Percentiles rank a stretch among this genome's conserved stretches.
These are phyloP conservation scores for Clavariopsis aquatica DNA, from an alignment of 495 filamentous ascomycete species.

Conservation along the genomic window DNA sequence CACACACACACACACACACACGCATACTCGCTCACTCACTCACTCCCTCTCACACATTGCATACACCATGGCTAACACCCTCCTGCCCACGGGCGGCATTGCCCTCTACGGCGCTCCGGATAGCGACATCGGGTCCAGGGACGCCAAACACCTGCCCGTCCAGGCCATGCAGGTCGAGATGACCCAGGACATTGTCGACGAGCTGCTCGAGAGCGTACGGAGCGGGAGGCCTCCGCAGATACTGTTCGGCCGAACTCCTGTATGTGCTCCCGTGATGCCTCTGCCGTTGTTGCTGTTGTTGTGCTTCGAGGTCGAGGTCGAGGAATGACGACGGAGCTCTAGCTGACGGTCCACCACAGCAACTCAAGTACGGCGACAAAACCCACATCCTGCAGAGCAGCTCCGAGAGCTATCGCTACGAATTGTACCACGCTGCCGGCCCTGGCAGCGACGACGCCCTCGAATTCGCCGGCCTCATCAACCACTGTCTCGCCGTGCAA, in stretches of 20 bases:
- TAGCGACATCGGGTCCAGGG: conserved; percentile 32
- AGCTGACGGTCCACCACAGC: conserved; percentile 30
- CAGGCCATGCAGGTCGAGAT: conserved; percentile 43
- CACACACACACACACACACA: conserved; percentile 6
- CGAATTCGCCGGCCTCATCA: conserved; percentile 38
- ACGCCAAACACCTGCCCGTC: conserved; percentile 28
- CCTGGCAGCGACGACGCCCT: conserved; percentile 33
- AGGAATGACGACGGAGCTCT: conserved; percentile 19
- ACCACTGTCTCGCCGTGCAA: conserved; percentile 36
- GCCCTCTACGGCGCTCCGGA: conserved; percentile 39
- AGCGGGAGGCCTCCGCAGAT: conserved; percentile 39
- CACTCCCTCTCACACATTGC: conserved; percentile 21
- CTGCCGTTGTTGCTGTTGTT: conserved; percentile 3
- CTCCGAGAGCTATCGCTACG: conserved; percentile 34
- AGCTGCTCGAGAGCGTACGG: conserved; percentile 36
- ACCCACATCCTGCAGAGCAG: conserved; percentile 31
- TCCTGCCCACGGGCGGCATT: conserved; percentile 29
- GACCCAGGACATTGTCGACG: conserved; percentile 37
- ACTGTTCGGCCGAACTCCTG: conserved; percentile 39
- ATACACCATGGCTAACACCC: conserved; percentile 23
- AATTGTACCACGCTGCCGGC: conserved; percentile 34
- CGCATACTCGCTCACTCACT: not conserved
- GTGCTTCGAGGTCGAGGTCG: not conserved
- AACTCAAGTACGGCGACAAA: conserved; percentile 40
- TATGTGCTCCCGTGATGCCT: conserved; percentile 25